A percentile compares a stretch with the other conserved stretches of the same genome.
Evolutionary conservation across 192 early-diverging fungal genomes (phyloP).

Genomic region (Funneliformis mosseae): DNA sequence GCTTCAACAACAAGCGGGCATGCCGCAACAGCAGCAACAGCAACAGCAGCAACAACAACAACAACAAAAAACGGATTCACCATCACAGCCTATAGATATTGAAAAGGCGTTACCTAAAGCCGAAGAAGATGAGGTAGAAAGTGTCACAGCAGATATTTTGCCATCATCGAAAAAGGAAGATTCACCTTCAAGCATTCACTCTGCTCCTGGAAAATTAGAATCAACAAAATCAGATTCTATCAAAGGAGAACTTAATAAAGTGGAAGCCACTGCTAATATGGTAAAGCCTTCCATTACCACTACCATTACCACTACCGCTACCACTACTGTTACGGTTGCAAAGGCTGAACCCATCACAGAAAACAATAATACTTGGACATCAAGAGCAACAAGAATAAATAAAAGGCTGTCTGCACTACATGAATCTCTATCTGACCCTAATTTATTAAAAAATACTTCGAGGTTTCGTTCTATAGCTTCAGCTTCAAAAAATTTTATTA

Average conservation of each 20-base stretch:
- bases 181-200: background rate
- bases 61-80: background rate
- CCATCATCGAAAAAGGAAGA: background rate
- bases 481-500: background rate
- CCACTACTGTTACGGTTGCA: background rate
- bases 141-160: background rate
- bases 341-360: too few relatives aligned
- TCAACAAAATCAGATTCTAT: background rate
- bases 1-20: conserved; percentile 9
- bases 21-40: conserved; percentile 33
- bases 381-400: background rate
- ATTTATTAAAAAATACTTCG: background rate
- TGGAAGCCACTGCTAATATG: too few relatives aligned
- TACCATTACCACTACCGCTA: background rate
- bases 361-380: background rate
- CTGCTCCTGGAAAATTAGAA: background rate
- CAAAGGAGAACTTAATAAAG: background rate
- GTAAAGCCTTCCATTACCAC: too few relatives aligned
- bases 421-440: background rate
- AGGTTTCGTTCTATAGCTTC: background rate
- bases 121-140: background rate
- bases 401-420: background rate
- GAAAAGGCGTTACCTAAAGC: background rate
- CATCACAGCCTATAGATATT: background rate
- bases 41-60: conserved; percentile 28